phyloP scores from a whole-genome alignment of 140 eudicot species.

The Senecio squalidus region DNA sequence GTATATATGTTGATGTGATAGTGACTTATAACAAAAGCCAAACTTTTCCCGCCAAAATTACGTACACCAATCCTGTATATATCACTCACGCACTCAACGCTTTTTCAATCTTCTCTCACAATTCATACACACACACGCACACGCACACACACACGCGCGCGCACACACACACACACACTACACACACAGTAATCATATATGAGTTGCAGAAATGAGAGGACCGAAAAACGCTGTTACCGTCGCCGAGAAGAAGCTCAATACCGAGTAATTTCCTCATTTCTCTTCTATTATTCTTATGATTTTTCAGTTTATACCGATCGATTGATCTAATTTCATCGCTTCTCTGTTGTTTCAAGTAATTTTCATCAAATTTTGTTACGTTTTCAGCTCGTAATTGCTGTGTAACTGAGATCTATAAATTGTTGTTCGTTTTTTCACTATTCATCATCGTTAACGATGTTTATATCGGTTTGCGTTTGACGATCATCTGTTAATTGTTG shows the following conservation, averaged over 20 bases:
- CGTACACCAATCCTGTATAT: too few relatives aligned
- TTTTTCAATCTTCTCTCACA: neutral
- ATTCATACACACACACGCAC: constrained; percentile 1
- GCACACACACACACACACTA: too few relatives aligned
- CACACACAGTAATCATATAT: constrained; percentile 6
- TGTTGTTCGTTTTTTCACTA: too few relatives aligned
- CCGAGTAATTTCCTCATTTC: constrained; percentile 18
- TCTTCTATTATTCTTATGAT: neutral
- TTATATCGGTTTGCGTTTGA: too few relatives aligned
- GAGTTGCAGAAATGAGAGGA: constrained; percentile 41
- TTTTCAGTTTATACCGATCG: neutral
- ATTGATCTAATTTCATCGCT: constrained; percentile 8
- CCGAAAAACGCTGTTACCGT: constrained; percentile 19
- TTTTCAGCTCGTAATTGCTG: neutral
- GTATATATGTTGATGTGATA: too few relatives aligned
- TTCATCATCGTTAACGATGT: too few relatives aligned
- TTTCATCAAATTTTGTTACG: neutral
- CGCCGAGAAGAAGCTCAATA: constrained; percentile 41
- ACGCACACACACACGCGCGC: too few relatives aligned
- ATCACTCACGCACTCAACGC: constrained; percentile 9
- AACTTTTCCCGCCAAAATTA: too few relatives aligned
- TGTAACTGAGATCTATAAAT: too few relatives aligned
- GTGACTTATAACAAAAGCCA: too few relatives aligned
- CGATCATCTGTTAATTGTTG: too few relatives aligned
- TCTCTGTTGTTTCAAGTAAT: constrained; percentile 2